These are phyloP conservation scores for Basidiobolus meristosporus DNA, from an alignment of 371 early-diverging fungal genomes.

Conservation along the genomic window DNA sequence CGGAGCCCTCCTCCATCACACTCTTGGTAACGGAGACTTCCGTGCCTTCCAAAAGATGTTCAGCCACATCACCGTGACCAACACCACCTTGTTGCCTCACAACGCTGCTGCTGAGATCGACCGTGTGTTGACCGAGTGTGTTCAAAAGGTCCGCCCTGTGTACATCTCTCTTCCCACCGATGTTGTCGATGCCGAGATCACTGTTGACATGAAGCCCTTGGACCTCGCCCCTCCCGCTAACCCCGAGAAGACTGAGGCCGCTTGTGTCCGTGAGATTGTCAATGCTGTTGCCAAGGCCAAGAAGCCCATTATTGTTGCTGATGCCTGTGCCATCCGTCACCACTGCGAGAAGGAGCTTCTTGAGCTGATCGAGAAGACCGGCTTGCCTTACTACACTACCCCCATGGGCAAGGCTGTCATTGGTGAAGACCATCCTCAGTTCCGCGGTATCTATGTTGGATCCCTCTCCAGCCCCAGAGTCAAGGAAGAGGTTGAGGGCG, in stretches of 20 bases:
- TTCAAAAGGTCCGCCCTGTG: slow-evolving; percentile 5
- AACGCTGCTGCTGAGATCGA: slow-evolving; percentile 20
- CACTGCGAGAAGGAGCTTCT: slow-evolving; percentile 8
- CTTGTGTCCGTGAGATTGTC: slow-evolving; percentile 8
- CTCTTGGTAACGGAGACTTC: slow-evolving; percentile 29
- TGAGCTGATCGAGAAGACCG: slow-evolving; percentile 11
- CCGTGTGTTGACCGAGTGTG: slow-evolving; percentile 8
- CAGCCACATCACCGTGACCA: slow-evolving; percentile 5
- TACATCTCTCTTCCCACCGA: slow-evolving; percentile 25
- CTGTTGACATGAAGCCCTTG: slow-evolving; percentile 5
- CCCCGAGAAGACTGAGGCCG: slow-evolving; percentile 7
- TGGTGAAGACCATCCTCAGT: slow-evolving; percentile 11
- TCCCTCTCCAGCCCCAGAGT: too few relatives aligned
- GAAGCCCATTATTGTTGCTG: slow-evolving; percentile 17
- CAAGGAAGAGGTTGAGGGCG: slow-evolving; percentile 10
- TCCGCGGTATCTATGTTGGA: slow-evolving; percentile 17
- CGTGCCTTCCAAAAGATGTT: slow-evolving; percentile 11
- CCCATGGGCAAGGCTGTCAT: slow-evolving; percentile 25
- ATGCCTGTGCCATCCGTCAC: slow-evolving; percentile 16
- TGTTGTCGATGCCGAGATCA: slow-evolving; percentile 11
- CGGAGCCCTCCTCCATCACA: slow-evolving; percentile 22
- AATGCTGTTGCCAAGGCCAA: slow-evolving; percentile 10
- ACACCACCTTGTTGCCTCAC: slow-evolving; percentile 17
- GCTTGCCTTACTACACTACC: slow-evolving; percentile 15
- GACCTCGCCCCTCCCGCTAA: slow-evolving; percentile 6